These are phyloP conservation scores for Yarrowia osloensis DNA, from an alignment of 805 yeast genomes.

Conservation along the genomic window DNA sequence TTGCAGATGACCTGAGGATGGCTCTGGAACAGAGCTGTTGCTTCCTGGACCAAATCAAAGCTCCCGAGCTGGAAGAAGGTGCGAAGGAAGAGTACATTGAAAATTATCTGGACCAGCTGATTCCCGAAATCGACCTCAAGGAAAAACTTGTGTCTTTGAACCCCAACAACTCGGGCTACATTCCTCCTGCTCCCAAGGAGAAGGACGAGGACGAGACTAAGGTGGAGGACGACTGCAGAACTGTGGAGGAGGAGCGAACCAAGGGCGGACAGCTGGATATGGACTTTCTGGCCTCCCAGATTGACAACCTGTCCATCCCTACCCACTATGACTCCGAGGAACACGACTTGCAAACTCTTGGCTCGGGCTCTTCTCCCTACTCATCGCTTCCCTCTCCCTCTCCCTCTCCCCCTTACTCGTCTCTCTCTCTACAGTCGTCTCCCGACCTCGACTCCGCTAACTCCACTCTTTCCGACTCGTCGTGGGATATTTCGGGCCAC, in stretches of 20 bases:
- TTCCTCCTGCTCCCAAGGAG: not conserved
- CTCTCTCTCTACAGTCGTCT: slow-evolving; percentile 1
- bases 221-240: not conserved
- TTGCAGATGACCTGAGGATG: slow-evolving; percentile 22
- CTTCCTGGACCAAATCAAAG: slow-evolving; percentile 15
- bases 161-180: slow-evolving; percentile 22
- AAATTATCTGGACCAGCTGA: slow-evolving; percentile 6
- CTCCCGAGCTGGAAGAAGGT: slow-evolving; percentile 19
- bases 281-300: not conserved
- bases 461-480: slow-evolving; percentile 22
- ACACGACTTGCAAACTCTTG: not conserved
- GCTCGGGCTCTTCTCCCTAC: slow-evolving; percentile 8
- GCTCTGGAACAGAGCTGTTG: slow-evolving; percentile 22
- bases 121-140: not conserved
- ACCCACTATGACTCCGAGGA: not conserved
- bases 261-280: not conserved
- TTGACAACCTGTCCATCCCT: slow-evolving; percentile 3
- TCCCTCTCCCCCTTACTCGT: slow-evolving; percentile 23
- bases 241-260: not conserved
- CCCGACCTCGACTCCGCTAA: slow-evolving; percentile 25
- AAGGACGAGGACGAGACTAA: not conserved
- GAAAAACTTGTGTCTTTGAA: slow-evolving; percentile 32
- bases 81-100: slow-evolving; percentile 25
- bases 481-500: slow-evolving; percentile 23
- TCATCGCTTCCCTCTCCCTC: slow-evolving; percentile 9